Evolutionary conservation across 2,329 filamentous ascomycete species (phyloP).

Genomic region (Aspergillus ustus): DNA sequence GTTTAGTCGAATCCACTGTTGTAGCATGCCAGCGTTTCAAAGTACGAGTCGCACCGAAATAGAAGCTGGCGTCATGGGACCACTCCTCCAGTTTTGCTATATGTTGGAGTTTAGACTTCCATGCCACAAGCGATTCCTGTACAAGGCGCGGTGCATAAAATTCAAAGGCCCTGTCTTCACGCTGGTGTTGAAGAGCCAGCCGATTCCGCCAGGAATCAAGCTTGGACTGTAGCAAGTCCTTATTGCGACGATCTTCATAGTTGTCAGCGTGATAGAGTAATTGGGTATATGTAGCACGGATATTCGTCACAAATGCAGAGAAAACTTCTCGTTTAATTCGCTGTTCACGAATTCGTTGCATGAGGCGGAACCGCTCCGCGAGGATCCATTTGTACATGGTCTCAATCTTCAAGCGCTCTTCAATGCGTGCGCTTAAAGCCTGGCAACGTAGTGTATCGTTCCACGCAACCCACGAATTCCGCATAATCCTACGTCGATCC

Average conservation of each 20-base stretch:
- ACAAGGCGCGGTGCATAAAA: constrained; percentile 49
- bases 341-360: constrained; percentile 46
- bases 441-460: constrained; percentile 63
- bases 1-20: constrained; percentile 55
- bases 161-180: constrained; percentile 47
- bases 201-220: constrained; percentile 45
- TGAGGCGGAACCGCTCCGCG: constrained; percentile 49
- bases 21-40: constrained; percentile 58
- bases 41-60: constrained; percentile 55
- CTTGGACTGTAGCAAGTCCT: constrained; percentile 40
- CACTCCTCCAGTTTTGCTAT: constrained; percentile 55
- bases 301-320: constrained; percentile 45
- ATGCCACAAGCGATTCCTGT: constrained; percentile 46
- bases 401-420: constrained; percentile 61
- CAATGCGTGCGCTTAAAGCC: constrained; percentile 56
- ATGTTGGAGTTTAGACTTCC: constrained; percentile 46
- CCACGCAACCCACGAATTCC: constrained; percentile 65
- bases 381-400: constrained; percentile 66
- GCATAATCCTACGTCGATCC: constrained; percentile 58
- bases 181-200: constrained; percentile 43
- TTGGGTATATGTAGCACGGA: constrained; percentile 41
- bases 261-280: constrained; percentile 43
- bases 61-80: constrained; percentile 61
- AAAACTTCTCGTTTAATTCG: constrained; percentile 46
- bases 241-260: constrained; percentile 38